phyloP scores from a whole-genome alignment of 1,284 basidiomycete genomes.

The Moesziomyces antarcticus region DNA sequence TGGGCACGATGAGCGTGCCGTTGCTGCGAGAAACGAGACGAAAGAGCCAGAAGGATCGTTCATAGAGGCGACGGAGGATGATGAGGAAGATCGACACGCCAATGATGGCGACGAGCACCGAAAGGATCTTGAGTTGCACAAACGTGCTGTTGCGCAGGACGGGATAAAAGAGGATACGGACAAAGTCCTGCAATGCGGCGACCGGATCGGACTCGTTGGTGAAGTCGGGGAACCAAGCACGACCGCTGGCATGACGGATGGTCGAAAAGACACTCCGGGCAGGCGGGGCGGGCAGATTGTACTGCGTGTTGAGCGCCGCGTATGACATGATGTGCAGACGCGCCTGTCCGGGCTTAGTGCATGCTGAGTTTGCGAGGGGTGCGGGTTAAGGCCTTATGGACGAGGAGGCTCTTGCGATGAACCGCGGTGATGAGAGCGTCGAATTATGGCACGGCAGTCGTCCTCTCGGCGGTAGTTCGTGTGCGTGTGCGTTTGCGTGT shows the following conservation, averaged over 20 bases:
- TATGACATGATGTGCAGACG: constrained; percentile 16
- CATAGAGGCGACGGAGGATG: constrained; percentile 24
- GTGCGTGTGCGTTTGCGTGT: too few relatives aligned
- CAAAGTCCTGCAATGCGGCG: constrained; percentile 14
- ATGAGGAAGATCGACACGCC: constrained; percentile 32
- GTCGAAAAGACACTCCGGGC: constrained; percentile 23
- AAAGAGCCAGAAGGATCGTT: constrained; percentile 42
- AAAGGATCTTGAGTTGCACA: constrained; percentile 35
- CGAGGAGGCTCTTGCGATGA: too few relatives aligned
- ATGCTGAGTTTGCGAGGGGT: neutral
- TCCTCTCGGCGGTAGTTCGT: too few relatives aligned
- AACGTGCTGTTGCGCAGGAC: constrained; percentile 12
- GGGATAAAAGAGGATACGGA: constrained; percentile 26
- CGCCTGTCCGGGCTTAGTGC: neutral
- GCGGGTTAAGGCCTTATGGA: neutral
- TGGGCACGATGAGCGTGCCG: constrained; percentile 39
- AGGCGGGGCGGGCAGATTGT: constrained; percentile 20
- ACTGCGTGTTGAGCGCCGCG: constrained; percentile 21
- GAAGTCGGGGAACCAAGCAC: constrained; percentile 40
- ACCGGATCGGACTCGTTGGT: constrained; percentile 11
- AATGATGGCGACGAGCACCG: constrained; percentile 22
- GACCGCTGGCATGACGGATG: constrained; percentile 12
- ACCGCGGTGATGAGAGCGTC: too few relatives aligned
- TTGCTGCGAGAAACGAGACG: constrained; percentile 22
- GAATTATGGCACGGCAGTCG: too few relatives aligned